These are phyloP conservation scores for Acanthamoeba lenticulata DNA, from an alignment of 208 protist species.

Conservation along the genomic window DNA sequence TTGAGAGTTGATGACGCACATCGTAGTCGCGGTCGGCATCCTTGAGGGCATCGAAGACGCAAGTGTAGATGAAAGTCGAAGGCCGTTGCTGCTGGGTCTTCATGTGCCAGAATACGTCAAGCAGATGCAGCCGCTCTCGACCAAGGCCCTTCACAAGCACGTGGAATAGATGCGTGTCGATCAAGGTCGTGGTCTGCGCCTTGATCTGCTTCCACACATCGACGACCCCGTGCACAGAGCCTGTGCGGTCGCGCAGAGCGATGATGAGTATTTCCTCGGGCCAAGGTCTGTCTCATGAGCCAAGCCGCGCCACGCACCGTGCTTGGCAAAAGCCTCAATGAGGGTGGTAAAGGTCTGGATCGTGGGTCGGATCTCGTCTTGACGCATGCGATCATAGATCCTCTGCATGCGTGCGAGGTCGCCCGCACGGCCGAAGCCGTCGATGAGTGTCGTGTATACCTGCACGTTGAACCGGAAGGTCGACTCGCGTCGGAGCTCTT, in stretches of 20 bases:
- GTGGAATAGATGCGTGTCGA: not conserved
- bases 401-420: slow-evolving; percentile 21
- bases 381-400: not conserved
- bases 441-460: not conserved
- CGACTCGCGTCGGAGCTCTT: not conserved
- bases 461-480: not conserved
- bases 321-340: not conserved
- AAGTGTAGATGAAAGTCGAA: not conserved
- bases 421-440: not conserved
- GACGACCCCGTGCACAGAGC: not conserved
- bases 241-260: not conserved
- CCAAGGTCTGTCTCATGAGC: not conserved
- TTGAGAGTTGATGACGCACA: not conserved
- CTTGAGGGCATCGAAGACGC: not conserved
- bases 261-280: no score
- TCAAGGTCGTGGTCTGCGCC: not conserved
- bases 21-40: not conserved
- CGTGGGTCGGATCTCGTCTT: not conserved
- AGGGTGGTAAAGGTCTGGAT: not conserved
- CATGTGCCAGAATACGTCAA: slow-evolving; percentile 8
- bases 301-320: not conserved
- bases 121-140: not conserved
- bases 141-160: not conserved
- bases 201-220: not conserved
- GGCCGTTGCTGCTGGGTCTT: not conserved